Evolutionary conservation across 805 yeast genomes (phyloP), one percentile per base, ranked within the genome.

Genomic region (Lachancea sp.): DNA sequence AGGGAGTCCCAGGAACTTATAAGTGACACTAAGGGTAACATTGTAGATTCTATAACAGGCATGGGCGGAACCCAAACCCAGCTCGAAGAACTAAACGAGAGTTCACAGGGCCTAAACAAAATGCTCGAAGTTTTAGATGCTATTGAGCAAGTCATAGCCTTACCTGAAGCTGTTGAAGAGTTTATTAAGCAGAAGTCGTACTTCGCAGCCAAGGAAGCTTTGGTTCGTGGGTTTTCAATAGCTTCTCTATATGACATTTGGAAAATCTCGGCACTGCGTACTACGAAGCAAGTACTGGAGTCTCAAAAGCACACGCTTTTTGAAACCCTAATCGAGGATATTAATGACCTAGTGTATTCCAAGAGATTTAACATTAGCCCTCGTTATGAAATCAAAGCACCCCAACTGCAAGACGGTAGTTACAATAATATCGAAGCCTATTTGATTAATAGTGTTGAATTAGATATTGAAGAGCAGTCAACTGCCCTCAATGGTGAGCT

Each of bases 321-420:
- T 52, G 87, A 80, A 34, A 75, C 76, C 46, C 66, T 89, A 15
- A 66, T 84, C n/a, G 95, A 84, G 46, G 95, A 88, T 52, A 63
- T 87, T 30, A 79, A 77, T 43, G 72, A 70, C 34, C 80, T 84
- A 41, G 65, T 84, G n/a, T 85, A 80, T 51, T 65, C 82, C 30
- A 78, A 76, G 49, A 64, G 58, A 13, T 16, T 43, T 12, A 29
- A 31, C 13, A 24, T 39, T 8, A 28, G 41, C 24, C 52, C 57
- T 28, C 48, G 50, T 11, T 47, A 54, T 33, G 57, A 60, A 3
- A 36, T 53, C n/a, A 48, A 52, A 15, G 47, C 51, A 7, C 23
- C 42, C 24, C 35, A 40, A 11, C 45, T 52, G 24, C 45, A 49
- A 3, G 54, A 51, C 5, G 52, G 51, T 13, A 61, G 60, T 3